These are phyloP conservation scores for Rhizoclosmatium sp. DNA, from an alignment of 192 early-diverging fungal species.

Conservation along the genomic window DNA sequence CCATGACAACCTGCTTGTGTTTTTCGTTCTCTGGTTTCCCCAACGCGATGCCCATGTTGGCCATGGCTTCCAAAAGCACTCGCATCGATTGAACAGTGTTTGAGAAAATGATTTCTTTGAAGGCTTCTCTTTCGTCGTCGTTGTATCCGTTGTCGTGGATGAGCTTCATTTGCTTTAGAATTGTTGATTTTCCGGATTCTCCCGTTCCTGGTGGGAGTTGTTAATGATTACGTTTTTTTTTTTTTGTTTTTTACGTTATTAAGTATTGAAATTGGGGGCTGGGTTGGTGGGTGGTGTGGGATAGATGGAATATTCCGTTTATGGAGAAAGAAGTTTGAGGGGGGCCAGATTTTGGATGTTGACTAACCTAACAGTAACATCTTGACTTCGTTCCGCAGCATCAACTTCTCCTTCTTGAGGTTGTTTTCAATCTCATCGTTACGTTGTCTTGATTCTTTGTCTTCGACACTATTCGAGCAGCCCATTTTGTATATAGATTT, in stretches of 20 bases:
- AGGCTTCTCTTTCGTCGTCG: slow-evolving; percentile 87
- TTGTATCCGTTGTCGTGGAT: slow-evolving; percentile 96
- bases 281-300: background rate
- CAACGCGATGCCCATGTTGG: slow-evolving; percentile 78
- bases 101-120: slow-evolving; percentile 95
- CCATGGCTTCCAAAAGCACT: slow-evolving; percentile 96
- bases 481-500: slow-evolving; percentile 72
- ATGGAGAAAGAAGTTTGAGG: background rate
- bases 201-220: slow-evolving; percentile 75
- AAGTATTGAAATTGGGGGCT: background rate
- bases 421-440: slow-evolving; percentile 94
- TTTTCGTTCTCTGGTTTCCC: slow-evolving; percentile 72
- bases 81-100: slow-evolving; percentile 97
- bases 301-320: background rate
- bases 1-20: slow-evolving; percentile 77
- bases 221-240: background rate
- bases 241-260: background rate
- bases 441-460: slow-evolving; percentile 80
- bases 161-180: slow-evolving; percentile 98
- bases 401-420: slow-evolving; percentile 81
- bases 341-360: background rate
- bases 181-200: slow-evolving; percentile 97
- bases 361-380: slow-evolving; percentile 83
- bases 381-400: slow-evolving; percentile 91
- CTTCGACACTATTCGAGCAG: slow-evolving; percentile 85